Percentiles rank a stretch among this genome's conserved stretches.
Evolutionary conservation across 73 alveolate species (phyloP).

Genomic region (Breviolum minutum): DNA sequence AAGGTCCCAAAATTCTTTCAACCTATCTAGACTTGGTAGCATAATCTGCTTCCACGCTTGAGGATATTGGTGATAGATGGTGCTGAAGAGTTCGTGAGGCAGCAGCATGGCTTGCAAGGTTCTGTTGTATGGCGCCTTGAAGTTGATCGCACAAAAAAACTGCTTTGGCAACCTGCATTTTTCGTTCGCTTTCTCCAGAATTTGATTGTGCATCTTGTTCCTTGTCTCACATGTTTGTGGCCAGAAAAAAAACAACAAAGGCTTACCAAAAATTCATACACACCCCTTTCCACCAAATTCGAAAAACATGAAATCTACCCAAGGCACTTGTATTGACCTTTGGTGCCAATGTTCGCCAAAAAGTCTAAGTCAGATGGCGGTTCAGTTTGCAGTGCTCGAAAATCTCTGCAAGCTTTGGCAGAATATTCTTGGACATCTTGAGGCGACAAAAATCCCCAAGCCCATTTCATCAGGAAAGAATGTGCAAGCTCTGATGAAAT

Average conservation of each 20-base stretch:
- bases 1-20: constrained; percentile 7
- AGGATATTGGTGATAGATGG: background rate
- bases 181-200: background rate
- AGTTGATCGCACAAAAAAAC: background rate
- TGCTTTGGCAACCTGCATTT: background rate
- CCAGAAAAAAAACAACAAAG: too few relatives aligned
- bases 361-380: background rate
- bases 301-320: too few relatives aligned
- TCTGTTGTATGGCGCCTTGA: background rate
- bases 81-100: too few relatives aligned
- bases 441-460: background rate
- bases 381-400: background rate
- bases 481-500: too few relatives aligned
- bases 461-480: background rate
- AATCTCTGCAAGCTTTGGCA: background rate
- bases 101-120: too few relatives aligned
- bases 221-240: too few relatives aligned
- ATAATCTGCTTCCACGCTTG: background rate
- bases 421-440: background rate
- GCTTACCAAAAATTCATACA: too few relatives aligned
- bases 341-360: background rate
- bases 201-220: background rate
- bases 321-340: background rate
- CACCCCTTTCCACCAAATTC: too few relatives aligned
- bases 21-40: too few relatives aligned